Base-by-base conservation (phyloP, 805 yeast species). In the Ogataea angusta region DNA sequence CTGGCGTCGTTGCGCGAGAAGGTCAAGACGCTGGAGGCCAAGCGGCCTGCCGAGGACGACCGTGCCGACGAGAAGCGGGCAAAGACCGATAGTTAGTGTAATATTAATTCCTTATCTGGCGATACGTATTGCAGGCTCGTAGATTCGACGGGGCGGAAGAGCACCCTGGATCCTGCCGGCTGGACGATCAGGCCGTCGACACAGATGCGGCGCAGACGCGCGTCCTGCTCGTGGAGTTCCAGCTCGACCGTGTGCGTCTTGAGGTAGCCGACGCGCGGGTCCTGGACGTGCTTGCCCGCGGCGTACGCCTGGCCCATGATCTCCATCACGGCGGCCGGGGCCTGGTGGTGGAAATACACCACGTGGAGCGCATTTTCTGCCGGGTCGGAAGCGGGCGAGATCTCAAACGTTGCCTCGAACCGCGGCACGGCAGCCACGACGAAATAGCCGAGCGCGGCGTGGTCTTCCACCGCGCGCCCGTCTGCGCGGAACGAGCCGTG, bases 131-230 rank as follows among this genome's bases (percentile, higher is more conserved):
- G 37, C 18, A 38, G 19, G 10, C 14, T 19, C 6, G 26, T 13
- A 10, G 17, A 10, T 2, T 6, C 14, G 13, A 26, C 14, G 13
- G 15, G 8, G 31, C 16, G n/a, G 36, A 47, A 36, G 8, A 36
- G 29, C 21, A 47, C 45, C 14, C 34, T 30, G 23, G 26, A 30
- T 10, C 45, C 49, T 7, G 38, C 42, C 10, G 56, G 12, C 19
- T 38, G 25, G 13, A 73, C 54, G 2, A 77, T 79, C 14, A 73
- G 62, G 0, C 93, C 93, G 58, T 84, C 93, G 10, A 84, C 54
- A 53, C 91, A 84, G 57, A 82, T 70, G 24, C 88, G 63, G 46
- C 74, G 62, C n/a, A 64, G 52, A 10, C 52, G 54, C 8, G 52
- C 55, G 30, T 66, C 70, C 1, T 55, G 41, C 7, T 72, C 53